Evolutionary conservation across 176 grass and related monocot genomes (phyloP).

Genomic region (Triticum urartu): DNA sequence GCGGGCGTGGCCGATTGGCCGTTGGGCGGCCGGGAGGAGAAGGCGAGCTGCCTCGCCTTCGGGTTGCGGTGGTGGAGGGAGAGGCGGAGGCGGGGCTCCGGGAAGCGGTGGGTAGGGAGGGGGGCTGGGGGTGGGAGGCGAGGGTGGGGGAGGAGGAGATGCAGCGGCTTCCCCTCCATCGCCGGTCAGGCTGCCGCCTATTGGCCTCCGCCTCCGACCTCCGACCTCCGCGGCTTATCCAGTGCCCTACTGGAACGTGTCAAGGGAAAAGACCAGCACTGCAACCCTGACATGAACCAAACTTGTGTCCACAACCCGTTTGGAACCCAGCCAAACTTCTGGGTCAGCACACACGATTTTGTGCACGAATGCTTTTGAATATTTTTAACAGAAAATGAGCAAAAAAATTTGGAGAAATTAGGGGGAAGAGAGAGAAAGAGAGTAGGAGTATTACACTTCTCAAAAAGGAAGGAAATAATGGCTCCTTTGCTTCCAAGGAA

Average conservation of each 20-base stretch:
- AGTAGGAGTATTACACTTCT: too few species aligned
- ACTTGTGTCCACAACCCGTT: neutral
- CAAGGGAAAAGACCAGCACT: too few species aligned
- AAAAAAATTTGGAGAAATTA: too few species aligned
- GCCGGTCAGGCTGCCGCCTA: slow-evolving; percentile 16
- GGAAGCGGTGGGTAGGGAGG: neutral
- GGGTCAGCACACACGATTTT: neutral
- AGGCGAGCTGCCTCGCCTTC: slow-evolving; percentile 24
- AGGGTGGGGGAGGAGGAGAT: slow-evolving; percentile 28
- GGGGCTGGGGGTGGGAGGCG: neutral
- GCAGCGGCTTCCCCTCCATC: slow-evolving; percentile 35
- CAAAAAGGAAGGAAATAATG: too few species aligned
- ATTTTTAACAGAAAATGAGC: too few species aligned
- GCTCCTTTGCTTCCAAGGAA: too few species aligned
- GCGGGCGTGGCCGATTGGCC: neutral
- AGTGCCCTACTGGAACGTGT: neutral
- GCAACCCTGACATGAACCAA: neutral
- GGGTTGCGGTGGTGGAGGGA: slow-evolving; percentile 6
- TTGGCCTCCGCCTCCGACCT: neutral
- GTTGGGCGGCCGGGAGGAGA: neutral
- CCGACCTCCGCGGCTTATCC: slow-evolving; percentile 1
- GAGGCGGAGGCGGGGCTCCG: neutral
- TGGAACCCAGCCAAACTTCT: neutral
- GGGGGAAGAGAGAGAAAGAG: too few species aligned
- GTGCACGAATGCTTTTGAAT: neutral